Percentiles rank a stretch among this genome's conserved stretches.
Evolutionary conservation across 179 eudicot species (phyloP).

Genomic region (Carnegiea gigantea): DNA sequence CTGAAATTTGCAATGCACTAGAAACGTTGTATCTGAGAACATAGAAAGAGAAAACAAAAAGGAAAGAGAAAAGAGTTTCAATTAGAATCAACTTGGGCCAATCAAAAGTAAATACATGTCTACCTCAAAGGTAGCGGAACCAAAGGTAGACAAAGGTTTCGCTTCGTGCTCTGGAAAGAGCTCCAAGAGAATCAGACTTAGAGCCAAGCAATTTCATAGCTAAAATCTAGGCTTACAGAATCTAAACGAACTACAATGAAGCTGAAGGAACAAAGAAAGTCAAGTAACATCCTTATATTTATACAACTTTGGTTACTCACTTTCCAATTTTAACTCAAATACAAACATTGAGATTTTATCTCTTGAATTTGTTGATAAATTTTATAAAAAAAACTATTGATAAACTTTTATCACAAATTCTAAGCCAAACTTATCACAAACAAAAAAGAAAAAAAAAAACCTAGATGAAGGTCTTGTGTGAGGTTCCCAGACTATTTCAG

Average conservation of each 20-base stretch:
- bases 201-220: slow-evolving; percentile 20
- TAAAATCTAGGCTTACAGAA: slow-evolving; percentile 27
- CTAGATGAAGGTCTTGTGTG: no score
- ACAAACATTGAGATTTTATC: no score
- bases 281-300: slow-evolving; percentile 1
- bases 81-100: slow-evolving; percentile 27
- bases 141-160: slow-evolving; percentile 15
- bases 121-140: slow-evolving; percentile 14
- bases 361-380: no score
- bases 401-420: no score
- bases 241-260: slow-evolving; percentile 26
- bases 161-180: slow-evolving; percentile 28
- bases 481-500: no score
- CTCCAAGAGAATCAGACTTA: slow-evolving; percentile 35
- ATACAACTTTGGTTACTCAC: no score
- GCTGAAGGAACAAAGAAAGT: slow-evolving; percentile 24
- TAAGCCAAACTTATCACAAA: no score
- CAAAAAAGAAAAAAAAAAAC: no score
- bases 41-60: slow-evolving; percentile 25
- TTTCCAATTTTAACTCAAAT: no score
- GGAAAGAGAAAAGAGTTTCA: slow-evolving; percentile 14
- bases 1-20: slow-evolving; percentile 29
- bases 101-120: slow-evolving; percentile 33
- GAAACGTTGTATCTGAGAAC: slow-evolving; percentile 23
- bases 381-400: no score